These are phyloP conservation scores for Coemansia sp. DNA, from an alignment of 192 early-diverging fungal species.

Conservation along the genomic window DNA sequence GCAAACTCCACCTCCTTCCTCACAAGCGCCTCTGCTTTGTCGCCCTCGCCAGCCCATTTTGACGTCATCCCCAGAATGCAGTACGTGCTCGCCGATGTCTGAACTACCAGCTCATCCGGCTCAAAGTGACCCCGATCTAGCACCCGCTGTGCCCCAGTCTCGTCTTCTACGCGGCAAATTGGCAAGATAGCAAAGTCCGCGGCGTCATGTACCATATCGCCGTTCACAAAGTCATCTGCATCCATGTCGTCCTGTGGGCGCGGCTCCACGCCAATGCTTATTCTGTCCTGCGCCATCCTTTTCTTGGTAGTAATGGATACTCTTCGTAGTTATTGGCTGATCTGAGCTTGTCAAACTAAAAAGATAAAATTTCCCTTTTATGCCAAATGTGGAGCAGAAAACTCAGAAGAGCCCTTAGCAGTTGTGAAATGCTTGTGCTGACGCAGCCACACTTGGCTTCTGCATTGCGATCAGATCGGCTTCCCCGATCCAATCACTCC, in stretches of 20 bases:
- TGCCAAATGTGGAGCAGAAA: too few relatives aligned
- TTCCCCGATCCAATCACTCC: too few relatives aligned
- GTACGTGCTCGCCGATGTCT: slow-evolving; percentile 30
- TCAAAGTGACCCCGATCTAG: slow-evolving; percentile 18
- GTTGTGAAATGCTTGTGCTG: too few relatives aligned
- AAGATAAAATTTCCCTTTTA: too few relatives aligned
- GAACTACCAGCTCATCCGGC: slow-evolving; percentile 24
- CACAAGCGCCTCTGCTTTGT: slow-evolving; percentile 10
- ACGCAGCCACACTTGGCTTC: too few relatives aligned
- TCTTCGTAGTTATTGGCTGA: background rate
- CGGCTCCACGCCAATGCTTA: slow-evolving; percentile 43
- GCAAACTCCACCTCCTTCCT: slow-evolving; percentile 21
- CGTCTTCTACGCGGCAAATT: slow-evolving; percentile 1
- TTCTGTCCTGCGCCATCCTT: slow-evolving; percentile 23
- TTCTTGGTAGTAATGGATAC: background rate
- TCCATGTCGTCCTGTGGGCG: slow-evolving; percentile 11
- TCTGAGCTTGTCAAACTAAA: too few relatives aligned
- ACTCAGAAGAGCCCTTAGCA: too few relatives aligned
- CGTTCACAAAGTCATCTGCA: slow-evolving; percentile 20
- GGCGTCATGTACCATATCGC: slow-evolving; percentile 10
- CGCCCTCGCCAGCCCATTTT: slow-evolving; percentile 1
- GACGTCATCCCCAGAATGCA: slow-evolving; percentile 31
- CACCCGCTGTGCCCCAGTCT: background rate
- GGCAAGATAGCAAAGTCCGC: slow-evolving; percentile 42
- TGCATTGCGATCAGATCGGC: too few relatives aligned